These are phyloP conservation scores for Ceratobasidium sp. DNA, from an alignment of 1,284 basidiomycete genomes.

Conservation along the genomic window DNA sequence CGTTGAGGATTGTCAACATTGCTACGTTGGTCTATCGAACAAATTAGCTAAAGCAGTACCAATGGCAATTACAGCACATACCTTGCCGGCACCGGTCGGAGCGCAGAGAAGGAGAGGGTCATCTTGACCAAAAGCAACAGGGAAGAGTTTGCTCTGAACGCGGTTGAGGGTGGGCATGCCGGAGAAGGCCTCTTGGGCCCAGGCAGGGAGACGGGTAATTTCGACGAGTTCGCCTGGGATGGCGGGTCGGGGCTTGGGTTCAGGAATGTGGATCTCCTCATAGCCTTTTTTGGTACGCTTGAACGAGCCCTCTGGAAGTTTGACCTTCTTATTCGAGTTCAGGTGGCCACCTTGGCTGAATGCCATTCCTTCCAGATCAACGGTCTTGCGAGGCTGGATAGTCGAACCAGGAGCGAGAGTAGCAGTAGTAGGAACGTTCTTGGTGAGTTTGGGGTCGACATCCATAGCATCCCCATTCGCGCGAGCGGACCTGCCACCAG, in stretches of 20 bases:
- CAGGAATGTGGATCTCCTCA: constrained; percentile 97
- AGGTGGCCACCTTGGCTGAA: constrained; percentile 95
- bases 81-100: constrained; percentile 98
- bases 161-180: constrained; percentile 84
- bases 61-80: constrained; percentile 58
- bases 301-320: constrained; percentile 96
- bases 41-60: constrained; percentile 64
- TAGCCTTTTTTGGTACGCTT: constrained; percentile 96
- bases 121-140: constrained; percentile 87
- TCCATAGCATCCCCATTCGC: constrained; percentile 71
- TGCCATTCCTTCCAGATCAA: constrained; percentile 94
- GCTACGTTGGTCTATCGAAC: constrained; percentile 89
- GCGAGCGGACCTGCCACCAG: constrained; percentile 69
- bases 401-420: constrained; percentile 88
- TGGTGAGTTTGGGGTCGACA: constrained; percentile 64
- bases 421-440: constrained; percentile 78
- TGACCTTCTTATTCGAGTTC: constrained; percentile 99
- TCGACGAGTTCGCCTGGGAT: constrained; percentile 76
- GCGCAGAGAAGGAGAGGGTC: constrained; percentile 96
- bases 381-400: constrained; percentile 80
- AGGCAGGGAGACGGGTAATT: constrained; percentile 76
- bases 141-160: constrained; percentile 92
- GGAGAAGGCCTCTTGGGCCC: constrained; percentile 85
- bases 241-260: constrained; percentile 79
- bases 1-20: constrained; percentile 89